Evolutionary conservation across 345 rosid genomes (phyloP).

Genomic region (Melaleuca alternifolia): DNA sequence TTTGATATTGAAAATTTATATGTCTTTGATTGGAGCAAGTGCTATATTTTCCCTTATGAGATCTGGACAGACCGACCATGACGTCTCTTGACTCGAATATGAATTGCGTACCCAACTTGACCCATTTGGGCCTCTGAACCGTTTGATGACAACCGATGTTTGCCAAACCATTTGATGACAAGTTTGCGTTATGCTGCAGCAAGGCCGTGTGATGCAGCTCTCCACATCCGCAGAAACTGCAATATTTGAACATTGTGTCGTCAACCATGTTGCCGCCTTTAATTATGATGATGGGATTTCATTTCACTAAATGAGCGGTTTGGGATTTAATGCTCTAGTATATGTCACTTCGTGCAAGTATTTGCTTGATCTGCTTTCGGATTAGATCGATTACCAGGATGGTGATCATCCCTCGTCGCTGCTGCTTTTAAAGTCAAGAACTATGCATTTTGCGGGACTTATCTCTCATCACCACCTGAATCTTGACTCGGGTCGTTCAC

Average conservation of each 20-base stretch:
- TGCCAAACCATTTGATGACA: neutral
- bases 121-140: neutral
- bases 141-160: neutral
- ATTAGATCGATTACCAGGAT: neutral
- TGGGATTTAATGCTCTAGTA: neutral
- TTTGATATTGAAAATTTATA: neutral
- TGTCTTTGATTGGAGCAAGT: neutral
- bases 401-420: neutral
- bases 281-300: neutral
- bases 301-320: neutral
- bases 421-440: neutral
- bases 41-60: neutral
- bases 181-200: neutral
- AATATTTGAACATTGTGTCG: neutral
- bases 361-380: neutral
- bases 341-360: neutral
- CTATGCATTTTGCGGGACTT: neutral
- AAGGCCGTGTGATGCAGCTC: neutral
- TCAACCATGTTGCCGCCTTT: neutral
- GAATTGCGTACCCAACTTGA: neutral
- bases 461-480: neutral
- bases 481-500: neutral
- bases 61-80: neutral
- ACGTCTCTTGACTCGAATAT: neutral
- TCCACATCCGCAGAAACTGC: neutral